Evolutionary conservation across 345 rosid genomes (phyloP).

Genomic region (Euphorbia tirucalli): DNA sequence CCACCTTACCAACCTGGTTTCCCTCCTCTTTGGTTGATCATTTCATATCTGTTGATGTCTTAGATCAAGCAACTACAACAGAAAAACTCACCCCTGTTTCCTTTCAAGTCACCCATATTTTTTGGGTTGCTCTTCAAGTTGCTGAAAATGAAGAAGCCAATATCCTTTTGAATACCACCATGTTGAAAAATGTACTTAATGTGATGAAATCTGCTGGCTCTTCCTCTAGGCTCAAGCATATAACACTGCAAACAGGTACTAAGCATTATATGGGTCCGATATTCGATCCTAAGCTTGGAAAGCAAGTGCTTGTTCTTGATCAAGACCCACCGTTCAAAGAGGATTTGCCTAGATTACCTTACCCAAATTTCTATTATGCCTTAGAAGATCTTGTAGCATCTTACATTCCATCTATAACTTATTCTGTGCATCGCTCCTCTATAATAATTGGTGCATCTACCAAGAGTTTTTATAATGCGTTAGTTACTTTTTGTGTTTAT

Average conservation of each 20-base stretch:
- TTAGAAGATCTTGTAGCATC: slow-evolving; percentile 35
- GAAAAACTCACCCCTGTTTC: slow-evolving; percentile 17
- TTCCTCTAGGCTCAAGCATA: slow-evolving; percentile 20
- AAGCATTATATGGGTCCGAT: slow-evolving; percentile 41
- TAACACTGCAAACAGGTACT: slow-evolving; percentile 37
- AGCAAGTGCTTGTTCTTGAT: slow-evolving; percentile 9
- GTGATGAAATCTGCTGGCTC: slow-evolving; percentile 14
- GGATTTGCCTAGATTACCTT: slow-evolving; percentile 30
- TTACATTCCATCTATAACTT: slow-evolving; percentile 8
- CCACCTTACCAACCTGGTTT: slow-evolving; percentile 31
- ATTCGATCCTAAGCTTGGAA: neutral
- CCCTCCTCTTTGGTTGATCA: slow-evolving; percentile 18
- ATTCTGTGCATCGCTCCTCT: slow-evolving; percentile 33
- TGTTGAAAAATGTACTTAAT: slow-evolving; percentile 32
- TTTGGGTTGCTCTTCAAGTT: slow-evolving; percentile 38
- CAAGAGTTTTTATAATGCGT: slow-evolving; percentile 21
- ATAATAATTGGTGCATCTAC: slow-evolving; percentile 38
- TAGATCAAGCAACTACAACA: neutral
- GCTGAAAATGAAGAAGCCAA: slow-evolving; percentile 26
- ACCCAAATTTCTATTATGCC: slow-evolving; percentile 45
- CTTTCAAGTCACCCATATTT: slow-evolving; percentile 29
- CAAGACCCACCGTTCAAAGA: slow-evolving; percentile 39
- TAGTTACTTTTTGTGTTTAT: slow-evolving; percentile 24
- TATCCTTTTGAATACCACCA: slow-evolving; percentile 12
- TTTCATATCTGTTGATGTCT: neutral